Base-by-base conservation (phyloP, 345 rosid species). In the Aurinia saxatilis region DNA sequence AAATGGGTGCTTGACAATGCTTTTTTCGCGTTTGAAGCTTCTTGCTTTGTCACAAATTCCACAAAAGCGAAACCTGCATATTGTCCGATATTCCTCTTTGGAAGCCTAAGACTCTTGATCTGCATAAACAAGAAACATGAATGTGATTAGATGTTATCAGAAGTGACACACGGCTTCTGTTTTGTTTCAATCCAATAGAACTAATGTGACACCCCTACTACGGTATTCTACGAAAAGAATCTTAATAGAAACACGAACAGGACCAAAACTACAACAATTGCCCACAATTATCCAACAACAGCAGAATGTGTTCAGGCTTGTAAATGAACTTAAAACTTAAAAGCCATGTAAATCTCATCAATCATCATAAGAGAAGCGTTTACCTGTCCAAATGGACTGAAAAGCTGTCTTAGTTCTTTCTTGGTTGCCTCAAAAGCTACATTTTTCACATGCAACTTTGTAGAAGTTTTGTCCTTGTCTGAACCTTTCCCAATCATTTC, bases 371-470 rank as follows among this genome's bases (percentile, higher is more conserved):
- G 59, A 19, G 48, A 63, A 30, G 34, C 49, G 46, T 10, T 45
- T 65, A 87, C 99, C 99, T 90, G 95, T 69, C 97, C 99, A 58
- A 90, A 90, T 48, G 99, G 90, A 74, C 92, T 81, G 75, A 90
- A 90, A 17, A 93, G 80, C 77, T 85, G 95, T 75, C 82, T 81
- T 44, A 93, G 77, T 73, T 93, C 99, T 63, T 87, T 90, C 74
- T 82, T 76, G 5, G 97, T 93, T 53, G 99, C 97, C 73, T 93
- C 96, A 52, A 93, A 93, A 63, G 99, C 95, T 53, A 93, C 92
- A 71, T 93, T 90, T 75, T 73, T 86, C 54, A 90, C 88, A 40
- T 85, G 91, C 35, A 93, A 62, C 79, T 93, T 93, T 39, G 90
- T 90, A 0, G 87, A 77, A 65, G 85, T 75, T 77, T 55, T 80